Conservation (phyloP, 2,329 filamentous ascomycete genomes). For the Dothideomycetes sp. region DNA sequence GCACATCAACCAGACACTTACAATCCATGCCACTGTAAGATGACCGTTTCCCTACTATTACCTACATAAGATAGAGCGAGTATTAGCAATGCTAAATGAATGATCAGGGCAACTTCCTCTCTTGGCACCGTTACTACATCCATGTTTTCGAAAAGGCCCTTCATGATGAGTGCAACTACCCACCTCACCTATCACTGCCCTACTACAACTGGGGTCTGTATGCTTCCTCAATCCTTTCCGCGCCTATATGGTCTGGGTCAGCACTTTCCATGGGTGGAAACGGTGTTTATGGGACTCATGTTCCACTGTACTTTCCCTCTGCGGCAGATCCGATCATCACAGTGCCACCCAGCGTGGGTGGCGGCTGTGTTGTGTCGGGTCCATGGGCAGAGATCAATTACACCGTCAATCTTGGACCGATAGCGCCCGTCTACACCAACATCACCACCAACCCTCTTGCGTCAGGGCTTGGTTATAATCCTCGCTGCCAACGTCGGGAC, state of each 20-base stretch:
- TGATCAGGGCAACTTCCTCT: background rate
- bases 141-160: constrained; percentile 31
- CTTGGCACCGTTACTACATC: constrained; percentile 13
- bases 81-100: too few species aligned
- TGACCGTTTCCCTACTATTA: too few species aligned
- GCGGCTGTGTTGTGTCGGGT: constrained; percentile 39
- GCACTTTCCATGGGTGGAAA: constrained; percentile 27
- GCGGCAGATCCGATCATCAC: constrained; percentile 13
- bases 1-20: constrained; percentile 16
- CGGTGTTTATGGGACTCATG: constrained; percentile 22
- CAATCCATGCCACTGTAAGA: constrained; percentile 15
- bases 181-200: constrained; percentile 31
- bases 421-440: constrained; percentile 3
- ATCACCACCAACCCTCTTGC: constrained; percentile 6
- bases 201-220: constrained; percentile 44
- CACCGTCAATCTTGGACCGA: constrained; percentile 11
- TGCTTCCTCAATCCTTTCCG: constrained; percentile 30
- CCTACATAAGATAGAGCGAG: too few species aligned
- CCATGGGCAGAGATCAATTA: constrained; percentile 31
- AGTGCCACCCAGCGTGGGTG: constrained; percentile 34
- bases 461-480: constrained; percentile 11
- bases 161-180: constrained; percentile 31
- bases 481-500: constrained; percentile 11
- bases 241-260: constrained; percentile 46
- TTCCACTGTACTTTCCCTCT: constrained; percentile 23